These are phyloP conservation scores for Xylariaceae sp. DNA, from an alignment of 2,329 filamentous ascomycete genomes.

Conservation along the genomic window DNA sequence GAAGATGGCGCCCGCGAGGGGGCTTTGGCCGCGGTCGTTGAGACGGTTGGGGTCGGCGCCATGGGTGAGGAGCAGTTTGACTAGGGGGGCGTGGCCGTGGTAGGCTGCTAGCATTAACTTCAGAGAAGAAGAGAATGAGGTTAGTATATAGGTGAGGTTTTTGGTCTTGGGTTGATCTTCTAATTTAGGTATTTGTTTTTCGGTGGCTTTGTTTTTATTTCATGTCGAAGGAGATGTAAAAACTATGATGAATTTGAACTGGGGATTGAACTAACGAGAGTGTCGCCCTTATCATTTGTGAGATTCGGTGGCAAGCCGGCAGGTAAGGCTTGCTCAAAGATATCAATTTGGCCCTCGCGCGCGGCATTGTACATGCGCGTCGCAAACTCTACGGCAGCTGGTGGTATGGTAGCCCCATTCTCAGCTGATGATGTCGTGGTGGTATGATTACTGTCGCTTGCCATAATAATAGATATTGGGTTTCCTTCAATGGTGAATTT, in stretches of 20 bases:
- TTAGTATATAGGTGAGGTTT: neutral
- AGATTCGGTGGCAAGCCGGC: constrained; percentile 65
- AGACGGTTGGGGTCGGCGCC: constrained; percentile 65
- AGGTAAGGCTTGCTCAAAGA: constrained; percentile 60
- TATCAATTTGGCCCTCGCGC: constrained; percentile 51
- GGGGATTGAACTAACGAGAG: constrained; percentile 46
- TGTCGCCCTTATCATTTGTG: constrained; percentile 70
- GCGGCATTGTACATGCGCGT: constrained; percentile 64
- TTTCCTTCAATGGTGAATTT: too few relatives aligned
- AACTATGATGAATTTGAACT: too few relatives aligned
- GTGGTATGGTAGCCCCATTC: constrained; percentile 47
- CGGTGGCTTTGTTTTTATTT: too few relatives aligned
- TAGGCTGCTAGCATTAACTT: constrained; percentile 71
- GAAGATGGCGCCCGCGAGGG: constrained; percentile 68
- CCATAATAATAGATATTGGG: constrained; percentile 19
- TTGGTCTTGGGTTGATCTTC: too few relatives aligned
- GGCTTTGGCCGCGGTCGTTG: constrained; percentile 66
- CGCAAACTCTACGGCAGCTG: constrained; percentile 63
- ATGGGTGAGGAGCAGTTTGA: constrained; percentile 55
- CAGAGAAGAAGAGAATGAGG: neutral
- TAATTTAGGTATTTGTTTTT: too few relatives aligned
- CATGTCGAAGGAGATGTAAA: too few relatives aligned
- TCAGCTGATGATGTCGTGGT: constrained; percentile 2
- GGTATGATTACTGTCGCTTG: constrained; percentile 8
- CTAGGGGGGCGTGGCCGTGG: constrained; percentile 60